Base-by-base conservation (phyloP, 2,329 filamentous ascomycete species). In the Trematosphaeria pertusa region DNA sequence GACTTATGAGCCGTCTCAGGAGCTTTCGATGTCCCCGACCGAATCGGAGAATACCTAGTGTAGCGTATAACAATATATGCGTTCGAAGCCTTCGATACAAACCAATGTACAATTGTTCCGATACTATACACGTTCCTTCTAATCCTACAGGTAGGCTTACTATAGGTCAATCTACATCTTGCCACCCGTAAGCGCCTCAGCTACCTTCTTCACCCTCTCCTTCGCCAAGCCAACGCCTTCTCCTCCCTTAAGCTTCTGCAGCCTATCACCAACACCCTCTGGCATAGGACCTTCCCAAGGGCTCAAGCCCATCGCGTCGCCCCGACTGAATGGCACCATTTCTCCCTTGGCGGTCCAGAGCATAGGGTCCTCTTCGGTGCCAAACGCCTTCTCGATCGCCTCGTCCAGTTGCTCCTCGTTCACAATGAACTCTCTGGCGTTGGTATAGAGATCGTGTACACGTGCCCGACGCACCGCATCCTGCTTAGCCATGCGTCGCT, bases 381-480 rank as follows among this genome's bases (percentile, higher is more conserved):
- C 81, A 74, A 97, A 99, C n/a, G 87, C 79, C 53, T 80, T 75
- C 17, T 95, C 87, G 46, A 97, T 86, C 56, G 85, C 82, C 12
- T 78, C 78, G 59, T 88, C 82, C 24, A 99, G 81, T 69, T 96
- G 87, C 39, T 81, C 75, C 69, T 96, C 91, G 18, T 82, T 86
- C 14, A 91, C 86, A 67, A 99, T 97, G 75, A 97, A 99, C 30
- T 84, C 78, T 19, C 88, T 83, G 4, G 94, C 91, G 60, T 91
- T 88, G 75, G 94, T 88, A 75, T 99, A 99, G 10, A 99, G 81
- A 48, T 89, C 86, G 73, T 96, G 90, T 21, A 99, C 75, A 12
- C 87, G 82, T 56, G 93, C 84, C 50, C 83, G 80, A 39, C 88
- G 83, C 42, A 80, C 78, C 47, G 85, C 79, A 33, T 79, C 77